Percentiles rank a stretch among this genome's conserved stretches.
phyloP scores from a whole-genome alignment of 2,329 filamentous ascomycete genomes.

The Nigrograna mackinnonii region DNA sequence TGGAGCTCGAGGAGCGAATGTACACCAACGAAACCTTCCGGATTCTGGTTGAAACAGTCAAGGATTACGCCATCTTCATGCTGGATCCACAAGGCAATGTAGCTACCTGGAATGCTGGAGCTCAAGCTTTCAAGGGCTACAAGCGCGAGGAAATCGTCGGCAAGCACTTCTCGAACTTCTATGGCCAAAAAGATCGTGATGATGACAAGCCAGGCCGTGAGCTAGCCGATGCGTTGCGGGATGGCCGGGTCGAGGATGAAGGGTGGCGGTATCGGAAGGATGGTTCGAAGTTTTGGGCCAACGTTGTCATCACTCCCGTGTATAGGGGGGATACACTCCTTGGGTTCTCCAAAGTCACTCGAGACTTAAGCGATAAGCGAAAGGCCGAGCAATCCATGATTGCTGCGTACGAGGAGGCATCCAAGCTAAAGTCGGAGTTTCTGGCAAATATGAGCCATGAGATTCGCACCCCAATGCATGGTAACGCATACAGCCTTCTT shows the following conservation, averaged over 20 bases:
- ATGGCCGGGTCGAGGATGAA: constrained; percentile 62
- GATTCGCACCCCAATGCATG: constrained; percentile 67
- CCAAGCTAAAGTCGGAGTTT: constrained; percentile 65
- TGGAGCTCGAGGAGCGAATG: constrained; percentile 44
- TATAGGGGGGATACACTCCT: constrained; percentile 57
- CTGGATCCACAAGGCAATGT: constrained; percentile 60
- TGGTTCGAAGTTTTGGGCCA: constrained; percentile 63
- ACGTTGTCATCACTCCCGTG: constrained; percentile 62
- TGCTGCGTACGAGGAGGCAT: constrained; percentile 63
- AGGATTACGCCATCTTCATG: constrained; percentile 67
- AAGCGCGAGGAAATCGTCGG: constrained; percentile 58
- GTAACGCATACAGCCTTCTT: constrained; percentile 5
- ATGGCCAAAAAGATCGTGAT: constrained; percentile 55
- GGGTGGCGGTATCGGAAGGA: constrained; percentile 64
- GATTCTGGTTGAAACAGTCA: constrained; percentile 64
- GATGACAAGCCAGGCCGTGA: constrained; percentile 56
- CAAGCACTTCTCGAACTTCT: constrained; percentile 62
- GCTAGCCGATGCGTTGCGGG: constrained; percentile 56
- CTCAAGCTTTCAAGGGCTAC: constrained; percentile 61
- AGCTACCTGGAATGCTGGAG: constrained; percentile 62
- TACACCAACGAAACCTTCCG: constrained; percentile 60
- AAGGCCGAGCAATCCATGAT: constrained; percentile 60
- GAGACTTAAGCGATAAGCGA: constrained; percentile 61
- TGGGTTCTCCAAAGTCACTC: constrained; percentile 63
- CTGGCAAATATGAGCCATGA: constrained; percentile 68